phyloP scores from a whole-genome alignment of 2,329 filamentous ascomycete genomes.

The Remersonia thermophila region DNA sequence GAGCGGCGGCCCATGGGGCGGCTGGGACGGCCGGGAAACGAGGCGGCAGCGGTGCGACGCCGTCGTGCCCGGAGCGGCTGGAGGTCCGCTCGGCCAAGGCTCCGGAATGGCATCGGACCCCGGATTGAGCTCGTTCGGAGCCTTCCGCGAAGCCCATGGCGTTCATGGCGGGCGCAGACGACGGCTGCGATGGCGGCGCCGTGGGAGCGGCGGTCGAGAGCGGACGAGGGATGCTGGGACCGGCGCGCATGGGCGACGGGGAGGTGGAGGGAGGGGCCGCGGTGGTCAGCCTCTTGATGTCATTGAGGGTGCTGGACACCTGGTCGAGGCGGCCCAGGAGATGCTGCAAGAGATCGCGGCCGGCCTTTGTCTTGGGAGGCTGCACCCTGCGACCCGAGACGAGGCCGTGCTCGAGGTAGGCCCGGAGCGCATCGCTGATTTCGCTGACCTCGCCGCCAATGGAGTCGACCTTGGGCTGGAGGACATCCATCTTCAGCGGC shows the following conservation, averaged over 20 bases:
- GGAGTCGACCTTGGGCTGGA: slow-evolving; percentile 14
- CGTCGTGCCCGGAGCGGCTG: too few relatives aligned
- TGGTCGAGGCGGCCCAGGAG: slow-evolving; percentile 14
- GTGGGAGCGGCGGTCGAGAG: too few relatives aligned
- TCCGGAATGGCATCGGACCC: too few relatives aligned
- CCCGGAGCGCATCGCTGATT: slow-evolving; percentile 12
- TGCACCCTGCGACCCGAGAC: slow-evolving; percentile 14
- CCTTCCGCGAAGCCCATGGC: too few relatives aligned
- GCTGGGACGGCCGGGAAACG: neutral
- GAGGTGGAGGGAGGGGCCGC: slow-evolving; percentile 7
- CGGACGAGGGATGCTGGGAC: too few relatives aligned
- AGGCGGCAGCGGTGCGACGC: too few relatives aligned
- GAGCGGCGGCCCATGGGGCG: neutral
- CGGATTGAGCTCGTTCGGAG: too few relatives aligned
- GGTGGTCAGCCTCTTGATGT: slow-evolving; percentile 5
- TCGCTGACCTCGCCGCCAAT: slow-evolving; percentile 14
- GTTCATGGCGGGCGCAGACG: too few relatives aligned
- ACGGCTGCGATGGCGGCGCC: too few relatives aligned
- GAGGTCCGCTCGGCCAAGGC: too few relatives aligned
- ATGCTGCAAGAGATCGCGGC: slow-evolving; percentile 13
- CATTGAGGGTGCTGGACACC: slow-evolving; percentile 8
- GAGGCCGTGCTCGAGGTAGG: slow-evolving; percentile 12
- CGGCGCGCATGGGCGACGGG: neutral
- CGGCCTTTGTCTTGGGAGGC: slow-evolving; percentile 14
- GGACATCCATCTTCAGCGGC: slow-evolving; percentile 15